These are phyloP conservation scores for Pyrus pyrifolia DNA, from an alignment of 306 rosid genomes.

Conservation along the genomic window DNA sequence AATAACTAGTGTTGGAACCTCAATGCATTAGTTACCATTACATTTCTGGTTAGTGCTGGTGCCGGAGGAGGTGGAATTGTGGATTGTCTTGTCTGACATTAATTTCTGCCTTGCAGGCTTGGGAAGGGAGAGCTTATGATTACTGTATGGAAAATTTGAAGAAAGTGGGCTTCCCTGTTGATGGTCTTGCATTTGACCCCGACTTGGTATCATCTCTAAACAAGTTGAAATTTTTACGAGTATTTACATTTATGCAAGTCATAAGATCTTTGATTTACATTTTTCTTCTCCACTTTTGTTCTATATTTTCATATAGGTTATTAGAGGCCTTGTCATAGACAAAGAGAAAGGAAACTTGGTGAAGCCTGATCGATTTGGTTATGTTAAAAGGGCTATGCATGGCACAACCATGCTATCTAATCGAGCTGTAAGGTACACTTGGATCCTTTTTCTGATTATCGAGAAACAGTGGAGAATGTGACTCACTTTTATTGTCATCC, in stretches of 20 bases:
- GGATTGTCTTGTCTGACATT: slow-evolving; percentile 15
- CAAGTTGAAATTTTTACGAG: slow-evolving; percentile 3
- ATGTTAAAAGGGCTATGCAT: slow-evolving; percentile 91
- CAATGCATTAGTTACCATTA: neutral
- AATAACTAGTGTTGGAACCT: neutral
- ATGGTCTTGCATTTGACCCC: slow-evolving; percentile 90
- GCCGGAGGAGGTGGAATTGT: neutral
- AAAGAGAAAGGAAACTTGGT: slow-evolving; percentile 93
- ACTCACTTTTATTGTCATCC: slow-evolving; percentile 8
- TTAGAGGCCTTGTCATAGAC: slow-evolving; percentile 98
- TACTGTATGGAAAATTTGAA: slow-evolving; percentile 89
- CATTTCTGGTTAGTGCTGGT: neutral
- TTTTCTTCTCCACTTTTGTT: neutral
- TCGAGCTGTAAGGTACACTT: slow-evolving; percentile 69
- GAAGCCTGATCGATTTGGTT: slow-evolving; percentile 95
- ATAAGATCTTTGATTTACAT: neutral
- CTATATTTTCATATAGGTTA: slow-evolving; percentile 45
- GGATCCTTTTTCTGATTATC: slow-evolving; percentile 18
- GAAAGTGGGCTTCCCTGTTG: slow-evolving; percentile 88
- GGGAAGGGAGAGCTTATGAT: slow-evolving; percentile 99
- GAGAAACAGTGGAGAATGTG: neutral
- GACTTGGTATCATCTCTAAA: slow-evolving; percentile 53
- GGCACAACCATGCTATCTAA: slow-evolving; percentile 90
- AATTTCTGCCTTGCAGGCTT: slow-evolving; percentile 52
- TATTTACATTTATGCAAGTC: slow-evolving; percentile 11